Conservation (phyloP, 768 basidiomycete genomes). For the Mycena kentingensis region DNA sequence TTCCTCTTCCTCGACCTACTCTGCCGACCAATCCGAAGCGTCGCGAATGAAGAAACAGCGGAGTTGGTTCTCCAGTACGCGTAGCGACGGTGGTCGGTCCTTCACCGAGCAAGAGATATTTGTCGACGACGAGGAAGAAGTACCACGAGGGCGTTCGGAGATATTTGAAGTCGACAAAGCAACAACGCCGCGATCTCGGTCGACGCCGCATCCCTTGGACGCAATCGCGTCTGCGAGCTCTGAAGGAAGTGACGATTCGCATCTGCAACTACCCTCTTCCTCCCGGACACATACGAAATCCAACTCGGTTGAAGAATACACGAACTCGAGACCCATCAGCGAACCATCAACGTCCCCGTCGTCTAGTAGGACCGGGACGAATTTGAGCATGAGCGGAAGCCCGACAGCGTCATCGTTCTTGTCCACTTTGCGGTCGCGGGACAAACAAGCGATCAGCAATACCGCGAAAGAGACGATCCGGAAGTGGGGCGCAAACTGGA, state of each 20-base stretch:
- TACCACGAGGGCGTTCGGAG: constrained; percentile 39
- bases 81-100: constrained; percentile 37
- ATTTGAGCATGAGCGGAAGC: too few relatives aligned
- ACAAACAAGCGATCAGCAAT: constrained; percentile 84
- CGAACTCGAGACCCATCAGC: constrained; percentile 21
- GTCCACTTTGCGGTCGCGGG: constrained; percentile 77
- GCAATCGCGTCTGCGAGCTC: constrained; percentile 40
- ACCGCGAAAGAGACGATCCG: constrained; percentile 87
- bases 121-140: constrained; percentile 28
- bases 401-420: constrained; percentile 61
- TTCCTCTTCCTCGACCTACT: constrained; percentile 21
- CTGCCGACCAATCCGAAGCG: constrained; percentile 20
- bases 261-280: constrained; percentile 11
- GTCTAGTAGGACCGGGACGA: constrained; percentile 7
- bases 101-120: constrained; percentile 25
- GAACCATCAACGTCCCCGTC: constrained; percentile 35
- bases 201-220: constrained; percentile 33
- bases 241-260: constrained; percentile 25
- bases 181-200: constrained; percentile 33
- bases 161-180: constrained; percentile 31
- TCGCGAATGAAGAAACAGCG: constrained; percentile 41
- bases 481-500: constrained; percentile 90
- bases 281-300: constrained; percentile 22
- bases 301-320: constrained; percentile 25
- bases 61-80: constrained; percentile 59